Conservation (phyloP, 202 grass and related monocot genomes). For the Saccharum hybrid region DNA sequence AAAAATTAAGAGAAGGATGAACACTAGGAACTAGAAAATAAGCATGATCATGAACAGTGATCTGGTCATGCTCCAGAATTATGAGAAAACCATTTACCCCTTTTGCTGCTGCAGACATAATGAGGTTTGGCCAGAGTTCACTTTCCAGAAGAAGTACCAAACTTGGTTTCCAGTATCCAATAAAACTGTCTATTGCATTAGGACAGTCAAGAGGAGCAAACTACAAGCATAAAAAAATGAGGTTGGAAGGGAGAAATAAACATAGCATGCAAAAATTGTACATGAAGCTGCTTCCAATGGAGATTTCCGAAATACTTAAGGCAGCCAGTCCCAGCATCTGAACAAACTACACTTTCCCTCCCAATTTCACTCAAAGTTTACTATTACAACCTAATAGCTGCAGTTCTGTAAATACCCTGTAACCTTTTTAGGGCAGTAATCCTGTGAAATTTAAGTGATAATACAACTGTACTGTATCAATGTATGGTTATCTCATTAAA, state of each 20-base stretch:
- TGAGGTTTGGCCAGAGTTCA: slow-evolving; percentile 97
- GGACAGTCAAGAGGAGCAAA: slow-evolving; percentile 89
- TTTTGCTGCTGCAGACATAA: slow-evolving; percentile 74
- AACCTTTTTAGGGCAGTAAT: background rate
- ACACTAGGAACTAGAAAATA: slow-evolving; percentile 29
- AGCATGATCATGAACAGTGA: slow-evolving; percentile 23
- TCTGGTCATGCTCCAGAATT: slow-evolving; percentile 25
- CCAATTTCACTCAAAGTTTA: background rate
- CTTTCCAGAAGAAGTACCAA: slow-evolving; percentile 89
- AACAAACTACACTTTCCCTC: background rate
- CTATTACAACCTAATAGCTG: background rate
- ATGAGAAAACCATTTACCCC: slow-evolving; percentile 50
- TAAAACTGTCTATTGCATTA: slow-evolving; percentile 61
- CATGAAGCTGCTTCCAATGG: background rate
- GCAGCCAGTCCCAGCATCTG: background rate
- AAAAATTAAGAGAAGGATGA: background rate
- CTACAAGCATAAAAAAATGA: slow-evolving; percentile 43
- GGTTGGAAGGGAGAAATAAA: background rate
- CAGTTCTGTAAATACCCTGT: slow-evolving; percentile 10
- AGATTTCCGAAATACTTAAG: background rate
- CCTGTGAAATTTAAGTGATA: background rate
- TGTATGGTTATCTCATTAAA: background rate
- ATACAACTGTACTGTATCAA: background rate
- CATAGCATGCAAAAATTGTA: background rate
- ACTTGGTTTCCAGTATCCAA: slow-evolving; percentile 80